Conservation (phyloP, 1,284 basidiomycete genomes). For the Ustilago sp. region DNA sequence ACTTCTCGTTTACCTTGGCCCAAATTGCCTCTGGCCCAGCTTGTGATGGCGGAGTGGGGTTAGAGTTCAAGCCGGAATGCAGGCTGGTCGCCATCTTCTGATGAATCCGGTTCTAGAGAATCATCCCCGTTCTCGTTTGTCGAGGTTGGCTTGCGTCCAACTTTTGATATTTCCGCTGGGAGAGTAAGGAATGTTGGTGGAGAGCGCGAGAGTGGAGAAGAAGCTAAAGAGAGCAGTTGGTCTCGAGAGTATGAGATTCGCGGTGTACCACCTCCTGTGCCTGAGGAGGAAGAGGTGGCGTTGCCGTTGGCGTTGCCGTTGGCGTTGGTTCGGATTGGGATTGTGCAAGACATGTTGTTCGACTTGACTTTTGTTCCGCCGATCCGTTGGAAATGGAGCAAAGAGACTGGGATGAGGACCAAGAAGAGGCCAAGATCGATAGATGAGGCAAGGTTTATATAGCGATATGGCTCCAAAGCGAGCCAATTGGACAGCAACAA, state of each 20-base stretch:
- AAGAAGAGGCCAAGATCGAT: no score
- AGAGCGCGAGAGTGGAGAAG: conserved; percentile 41
- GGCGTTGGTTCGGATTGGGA: conserved; percentile 14
- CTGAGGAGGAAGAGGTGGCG: not conserved
- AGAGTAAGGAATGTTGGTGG: conserved; percentile 24
- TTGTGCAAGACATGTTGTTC: conserved; percentile 18
- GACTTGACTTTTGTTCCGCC: no score
- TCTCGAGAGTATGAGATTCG: conserved; percentile 59
- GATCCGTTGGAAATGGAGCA: no score
- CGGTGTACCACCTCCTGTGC: conserved; percentile 35
- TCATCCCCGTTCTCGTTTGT: not conserved
- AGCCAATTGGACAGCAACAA: no score
- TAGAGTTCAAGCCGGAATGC: conserved; percentile 26
- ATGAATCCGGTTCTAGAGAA: no score
- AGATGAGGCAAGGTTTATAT: no score
- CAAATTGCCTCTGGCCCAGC: no score
- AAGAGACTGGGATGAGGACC: no score
- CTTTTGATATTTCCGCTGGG: not conserved
- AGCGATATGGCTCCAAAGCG: no score
- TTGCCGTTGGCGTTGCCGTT: no score
- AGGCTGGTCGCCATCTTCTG: not conserved
- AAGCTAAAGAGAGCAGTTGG: conserved; percentile 53
- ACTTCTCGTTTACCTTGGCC: no score
- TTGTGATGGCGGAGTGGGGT: conserved; percentile 10
- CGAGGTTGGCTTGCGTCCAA: not conserved